Base-by-base conservation (phyloP, 163 green algal genomes). In the Picocystis sp. region DNA sequence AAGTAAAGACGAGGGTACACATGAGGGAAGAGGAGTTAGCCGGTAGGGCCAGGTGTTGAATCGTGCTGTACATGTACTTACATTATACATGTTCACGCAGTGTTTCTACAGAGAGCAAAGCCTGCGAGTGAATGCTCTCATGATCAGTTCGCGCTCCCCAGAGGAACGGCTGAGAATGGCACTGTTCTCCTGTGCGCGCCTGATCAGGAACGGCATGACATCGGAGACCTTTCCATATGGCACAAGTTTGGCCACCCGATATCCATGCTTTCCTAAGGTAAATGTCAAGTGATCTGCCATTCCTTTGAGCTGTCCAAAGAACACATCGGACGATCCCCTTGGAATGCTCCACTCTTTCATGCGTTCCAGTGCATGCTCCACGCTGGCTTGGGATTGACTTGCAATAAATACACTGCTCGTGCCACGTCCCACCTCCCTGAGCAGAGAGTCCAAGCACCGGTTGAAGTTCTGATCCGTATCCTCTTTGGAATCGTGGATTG, bases 261-360 rank as follows among this genome's bases (percentile, higher is more conserved):
- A 84, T 22, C 80, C 73, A 45, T 74, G 23, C 17, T 62, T 60
- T 6, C 73, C 81, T 35, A 94, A 71, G 2, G 79, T 79, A 50
- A 81, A 87, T 1, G 73, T 89, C 23, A 93, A 68, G 67, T 85
- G 71, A 72, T 95, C 86, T 11, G 64, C 59, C 86, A 95, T 95
- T 55, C 86, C 86, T 64, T 91, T 66, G 51, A 95, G 73, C 78
- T 92, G 82, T 33, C 25, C 47, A 14, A 54, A 54, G 13, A 45
- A 21, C 17, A 54, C 47, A 23, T 38, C 29, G 29, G 29, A 38
- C 29, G 29, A 38, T 38, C 5, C 29, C 29, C 29, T 6, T 38
- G 29, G 29, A 38, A 38, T 38, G 29, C 8, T 11, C 64, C 71
- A 54, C 6, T 34, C 41, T 5, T 51, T 35, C 82, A 93, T 92